A percentile compares a stretch with the other conserved stretches of the same genome.
phyloP scores from a whole-genome alignment of 1,139 yeast genomes.

The Yamadazyma atlantica region DNA sequence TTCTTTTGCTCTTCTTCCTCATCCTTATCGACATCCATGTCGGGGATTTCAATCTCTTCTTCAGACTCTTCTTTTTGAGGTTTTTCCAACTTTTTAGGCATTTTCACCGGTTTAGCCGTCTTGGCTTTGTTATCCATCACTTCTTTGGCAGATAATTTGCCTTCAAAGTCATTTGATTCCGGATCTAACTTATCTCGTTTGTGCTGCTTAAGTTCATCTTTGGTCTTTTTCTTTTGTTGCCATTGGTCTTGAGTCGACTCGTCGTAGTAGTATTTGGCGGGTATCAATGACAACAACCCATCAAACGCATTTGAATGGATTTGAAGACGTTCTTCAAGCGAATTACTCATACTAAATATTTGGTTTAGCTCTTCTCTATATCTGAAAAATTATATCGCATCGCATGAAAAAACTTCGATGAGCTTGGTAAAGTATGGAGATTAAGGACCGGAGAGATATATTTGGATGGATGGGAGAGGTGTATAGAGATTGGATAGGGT shows the following conservation, averaged over 20 bases:
- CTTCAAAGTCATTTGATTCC: constrained; percentile 47
- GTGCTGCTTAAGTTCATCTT: constrained; percentile 60
- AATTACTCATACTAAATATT: constrained; percentile 51
- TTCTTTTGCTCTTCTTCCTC: constrained; percentile 15
- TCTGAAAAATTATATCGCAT: background rate
- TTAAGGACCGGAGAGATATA: too few relatives aligned
- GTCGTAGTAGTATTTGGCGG: constrained; percentile 88
- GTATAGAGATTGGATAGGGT: background rate
- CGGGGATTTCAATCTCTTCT: constrained; percentile 16
- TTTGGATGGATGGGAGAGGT: background rate
- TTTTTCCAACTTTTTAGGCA: constrained; percentile 36
- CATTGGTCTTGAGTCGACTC: constrained; percentile 84
- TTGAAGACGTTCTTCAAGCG: constrained; percentile 65
- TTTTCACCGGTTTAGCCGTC: constrained; percentile 56
- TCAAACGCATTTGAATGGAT: constrained; percentile 87
- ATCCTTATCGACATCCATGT: constrained; percentile 15
- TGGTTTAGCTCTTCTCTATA: background rate
- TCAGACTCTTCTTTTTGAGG: constrained; percentile 16
- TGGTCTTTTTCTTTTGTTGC: constrained; percentile 78
- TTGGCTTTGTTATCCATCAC: constrained; percentile 56
- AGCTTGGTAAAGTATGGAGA: too few relatives aligned
- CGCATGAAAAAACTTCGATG: constrained; percentile 1
- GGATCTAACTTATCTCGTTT: constrained; percentile 81
- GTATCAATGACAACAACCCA: constrained; percentile 85
- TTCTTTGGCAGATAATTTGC: constrained; percentile 60